A percentile compares a stretch with the other conserved stretches of the same genome.
Conservation (phyloP, 257 asterid species). For the Euphrasia confusa region DNA sequence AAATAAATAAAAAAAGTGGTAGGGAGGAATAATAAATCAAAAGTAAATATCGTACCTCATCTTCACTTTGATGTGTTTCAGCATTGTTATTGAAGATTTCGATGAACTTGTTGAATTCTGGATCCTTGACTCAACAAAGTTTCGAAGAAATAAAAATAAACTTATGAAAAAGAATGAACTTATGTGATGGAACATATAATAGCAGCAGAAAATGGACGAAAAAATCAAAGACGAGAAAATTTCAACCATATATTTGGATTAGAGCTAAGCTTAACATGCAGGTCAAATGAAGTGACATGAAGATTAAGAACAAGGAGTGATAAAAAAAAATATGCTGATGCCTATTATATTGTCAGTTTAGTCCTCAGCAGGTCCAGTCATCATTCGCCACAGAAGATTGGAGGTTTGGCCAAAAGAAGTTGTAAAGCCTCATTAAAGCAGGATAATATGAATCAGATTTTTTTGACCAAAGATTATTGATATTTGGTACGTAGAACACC, state of each 20-base stretch:
- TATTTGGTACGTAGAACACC: not conserved
- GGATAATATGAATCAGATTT: not conserved
- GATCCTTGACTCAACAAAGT: constrained; percentile 50
- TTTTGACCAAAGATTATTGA: not conserved
- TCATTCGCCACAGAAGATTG: not conserved
- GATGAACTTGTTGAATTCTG: constrained; percentile 60
- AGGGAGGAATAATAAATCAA: constrained; percentile 15
- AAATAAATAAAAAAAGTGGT: too few relatives aligned
- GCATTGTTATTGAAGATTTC: constrained; percentile 42
- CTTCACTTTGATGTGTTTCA: constrained; percentile 40
- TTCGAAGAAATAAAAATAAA: not conserved
- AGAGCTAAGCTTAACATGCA: constrained; percentile 5
- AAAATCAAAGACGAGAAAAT: constrained; percentile 4
- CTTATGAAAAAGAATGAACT: constrained; percentile 11
- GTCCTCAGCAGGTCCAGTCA: constrained; percentile 4
- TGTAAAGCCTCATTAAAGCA: not conserved
- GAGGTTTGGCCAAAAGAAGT: not conserved
- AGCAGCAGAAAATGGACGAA: not conserved
- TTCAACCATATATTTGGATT: not conserved
- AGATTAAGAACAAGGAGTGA: not conserved
- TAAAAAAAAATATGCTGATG: constrained; percentile 4
- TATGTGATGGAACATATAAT: not conserved
- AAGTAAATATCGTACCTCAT: constrained; percentile 46
- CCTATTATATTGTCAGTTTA: not conserved
- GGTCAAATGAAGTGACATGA: constrained; percentile 5